Evolutionary conservation across 2,329 filamentous ascomycete genomes (phyloP).

Genomic region (Fusarium globosum): DNA sequence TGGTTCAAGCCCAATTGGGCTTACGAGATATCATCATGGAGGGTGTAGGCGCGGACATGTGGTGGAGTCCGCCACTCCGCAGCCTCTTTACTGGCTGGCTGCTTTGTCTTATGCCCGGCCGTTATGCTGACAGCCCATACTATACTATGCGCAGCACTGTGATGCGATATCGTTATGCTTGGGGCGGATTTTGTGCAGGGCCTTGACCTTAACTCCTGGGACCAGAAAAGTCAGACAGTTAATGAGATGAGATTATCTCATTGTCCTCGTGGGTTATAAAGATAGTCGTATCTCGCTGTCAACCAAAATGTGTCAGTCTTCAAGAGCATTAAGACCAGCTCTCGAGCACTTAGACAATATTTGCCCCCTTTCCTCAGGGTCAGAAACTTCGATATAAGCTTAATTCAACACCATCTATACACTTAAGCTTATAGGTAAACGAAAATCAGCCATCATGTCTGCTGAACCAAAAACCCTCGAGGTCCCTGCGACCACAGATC

Average conservation of each 20-base stretch:
- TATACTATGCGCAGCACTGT: constrained; percentile 8
- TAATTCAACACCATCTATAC: constrained; percentile 1
- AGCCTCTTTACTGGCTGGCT: constrained; percentile 8
- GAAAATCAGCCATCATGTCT: constrained; percentile 21
- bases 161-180: constrained; percentile 16
- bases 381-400: constrained; percentile 22
- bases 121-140: constrained; percentile 37
- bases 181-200: constrained; percentile 38
- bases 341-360: constrained; percentile 12
- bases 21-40: constrained; percentile 38
- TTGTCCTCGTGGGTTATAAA: constrained; percentile 35
- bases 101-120: constrained; percentile 1
- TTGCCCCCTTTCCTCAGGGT: background rate
- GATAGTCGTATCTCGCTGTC: constrained; percentile 20
- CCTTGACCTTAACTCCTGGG: constrained; percentile 32
- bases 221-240: constrained; percentile 19
- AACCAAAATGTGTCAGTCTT: constrained; percentile 9
- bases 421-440: background rate
- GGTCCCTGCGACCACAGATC: constrained; percentile 38
- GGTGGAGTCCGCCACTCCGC: constrained; percentile 42
- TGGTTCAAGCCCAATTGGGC: constrained; percentile 35
- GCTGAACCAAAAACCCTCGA: constrained; percentile 32
- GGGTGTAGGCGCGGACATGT: constrained; percentile 36
- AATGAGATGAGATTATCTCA: constrained; percentile 6
- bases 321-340: constrained; percentile 14